phyloP scores from a whole-genome alignment of 768 basidiomycete species.

The Rhodotorula taiwanensis region DNA sequence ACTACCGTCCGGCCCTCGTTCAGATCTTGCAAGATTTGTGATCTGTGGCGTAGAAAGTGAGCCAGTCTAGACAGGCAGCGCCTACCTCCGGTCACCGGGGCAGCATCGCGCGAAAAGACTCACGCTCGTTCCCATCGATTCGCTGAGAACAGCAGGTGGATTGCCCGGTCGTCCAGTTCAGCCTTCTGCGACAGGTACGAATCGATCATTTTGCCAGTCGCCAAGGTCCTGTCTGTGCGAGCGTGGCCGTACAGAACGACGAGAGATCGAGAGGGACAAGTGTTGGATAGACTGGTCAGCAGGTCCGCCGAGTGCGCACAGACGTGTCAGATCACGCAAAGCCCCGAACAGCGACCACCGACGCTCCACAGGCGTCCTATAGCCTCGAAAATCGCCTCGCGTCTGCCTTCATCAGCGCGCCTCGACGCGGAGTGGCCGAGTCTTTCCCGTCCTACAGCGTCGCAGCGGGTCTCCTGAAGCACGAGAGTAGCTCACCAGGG shows the following conservation, averaged over 20 bases:
- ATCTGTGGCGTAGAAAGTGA: conserved; percentile 45
- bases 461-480: too few species aligned
- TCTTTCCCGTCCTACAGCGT: too few species aligned
- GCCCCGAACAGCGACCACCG: too few species aligned
- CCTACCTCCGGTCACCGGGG: rapidly evolving
- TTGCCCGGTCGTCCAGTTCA: conserved; percentile 81
- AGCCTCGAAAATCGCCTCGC: too few species aligned
- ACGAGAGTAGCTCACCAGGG: conserved; percentile 82
- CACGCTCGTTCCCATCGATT: conserved; percentile 95
- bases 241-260: background rate
- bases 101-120: conserved; percentile 34
- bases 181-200: conserved; percentile 74
- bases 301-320: background rate
- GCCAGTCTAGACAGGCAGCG: background rate
- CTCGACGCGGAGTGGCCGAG: conserved; percentile 30
- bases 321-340: background rate
- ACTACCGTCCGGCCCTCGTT: conserved; percentile 63
- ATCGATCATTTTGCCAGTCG: conserved; percentile 89
- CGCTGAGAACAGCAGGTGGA: conserved; percentile 91
- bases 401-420: conserved; percentile 1
- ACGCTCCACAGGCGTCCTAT: too few species aligned
- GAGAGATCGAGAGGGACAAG: background rate
- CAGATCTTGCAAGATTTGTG: conserved; percentile 58
- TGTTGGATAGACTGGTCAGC: background rate
- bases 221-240: conserved; percentile 72